Evolutionary conservation across 164 flowering plant species (phyloP).

Genomic region (Magnolia officinalis): DNA sequence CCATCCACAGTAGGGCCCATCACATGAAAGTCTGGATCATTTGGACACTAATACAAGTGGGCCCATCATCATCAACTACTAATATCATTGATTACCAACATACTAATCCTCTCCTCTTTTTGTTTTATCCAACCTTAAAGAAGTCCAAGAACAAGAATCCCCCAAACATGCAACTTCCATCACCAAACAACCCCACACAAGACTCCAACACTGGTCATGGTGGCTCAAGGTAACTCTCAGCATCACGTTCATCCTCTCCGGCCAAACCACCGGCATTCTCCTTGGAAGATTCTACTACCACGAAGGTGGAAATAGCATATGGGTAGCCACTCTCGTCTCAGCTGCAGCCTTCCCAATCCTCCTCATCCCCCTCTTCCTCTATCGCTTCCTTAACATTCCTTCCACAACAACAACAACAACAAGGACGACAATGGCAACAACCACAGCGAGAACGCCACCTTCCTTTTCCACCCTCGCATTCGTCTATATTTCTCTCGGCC

Average conservation of each 20-base stretch:
- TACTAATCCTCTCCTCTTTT: background rate
- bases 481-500: slow-evolving; percentile 29
- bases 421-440: too few species aligned
- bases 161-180: slow-evolving; percentile 9
- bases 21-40: too few species aligned
- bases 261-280: slow-evolving; percentile 25
- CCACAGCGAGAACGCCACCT: background rate
- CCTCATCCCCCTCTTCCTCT: slow-evolving; percentile 16
- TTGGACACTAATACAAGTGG: too few species aligned
- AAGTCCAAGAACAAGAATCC: background rate
- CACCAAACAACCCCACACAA: background rate
- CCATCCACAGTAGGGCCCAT: too few species aligned
- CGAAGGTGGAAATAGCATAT: slow-evolving; percentile 32
- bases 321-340: slow-evolving; percentile 33
- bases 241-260: slow-evolving; percentile 20
- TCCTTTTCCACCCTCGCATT: slow-evolving; percentile 2
- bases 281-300: slow-evolving; percentile 30
- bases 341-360: slow-evolving; percentile 28
- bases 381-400: background rate
- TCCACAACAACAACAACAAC: background rate
- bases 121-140: background rate
- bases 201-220: slow-evolving; percentile 18
- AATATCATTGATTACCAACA: background rate
- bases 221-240: slow-evolving; percentile 38
- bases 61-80: too few species aligned